Evolutionary conservation across 1,139 yeast species (phyloP), one percentile per base, ranked within the genome.

Genomic region (Sporopachydermia cereana): DNA sequence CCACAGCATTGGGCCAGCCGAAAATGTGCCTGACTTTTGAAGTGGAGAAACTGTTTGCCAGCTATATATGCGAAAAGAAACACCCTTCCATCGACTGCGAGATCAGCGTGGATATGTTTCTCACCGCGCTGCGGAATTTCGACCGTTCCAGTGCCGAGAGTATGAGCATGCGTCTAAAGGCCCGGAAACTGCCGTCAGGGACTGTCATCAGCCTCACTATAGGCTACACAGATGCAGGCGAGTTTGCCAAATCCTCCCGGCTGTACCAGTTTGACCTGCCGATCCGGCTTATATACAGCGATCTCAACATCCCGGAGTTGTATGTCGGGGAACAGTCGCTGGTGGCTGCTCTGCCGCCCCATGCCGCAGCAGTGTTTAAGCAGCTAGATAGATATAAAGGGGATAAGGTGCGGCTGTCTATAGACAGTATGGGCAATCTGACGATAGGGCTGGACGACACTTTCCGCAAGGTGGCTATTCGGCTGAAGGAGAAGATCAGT

Each of bases 81-180:
- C 39, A 34, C 22, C 5, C 39, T 16, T 34, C 39, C 9, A 34
- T 34, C 17, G 39, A 34, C 39, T 34, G 39, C 17, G 84, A 78
- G 52, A 59, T 77, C 45, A 77, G 76, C 54, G 64, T 71, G 2
- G 84, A 78, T 36, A 68, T 76, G 44, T 58, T 79, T 4, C 62
- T 68, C 14, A 81, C 75, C 50, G 72, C 79, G 2, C 56, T 79
- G 41, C 64, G 66, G 44, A 76, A 73, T 52, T 79, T 67, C 51
- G 83, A 78, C 58, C 64, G 54, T 65, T 55, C 80, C 23, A 69
- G 69, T 51, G 68, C 74, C 36, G 74, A 73, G 31, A 73, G 74
- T 7, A 54, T 79, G 30, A 67, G 68, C 44, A 69, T 79, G 18
- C 61, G 81, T 45, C 63, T 79, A 34, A 83, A 76, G 51, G 39